Evolutionary conservation across 345 rosid genomes (phyloP).

Genomic region (Salix arbutifolia): DNA sequence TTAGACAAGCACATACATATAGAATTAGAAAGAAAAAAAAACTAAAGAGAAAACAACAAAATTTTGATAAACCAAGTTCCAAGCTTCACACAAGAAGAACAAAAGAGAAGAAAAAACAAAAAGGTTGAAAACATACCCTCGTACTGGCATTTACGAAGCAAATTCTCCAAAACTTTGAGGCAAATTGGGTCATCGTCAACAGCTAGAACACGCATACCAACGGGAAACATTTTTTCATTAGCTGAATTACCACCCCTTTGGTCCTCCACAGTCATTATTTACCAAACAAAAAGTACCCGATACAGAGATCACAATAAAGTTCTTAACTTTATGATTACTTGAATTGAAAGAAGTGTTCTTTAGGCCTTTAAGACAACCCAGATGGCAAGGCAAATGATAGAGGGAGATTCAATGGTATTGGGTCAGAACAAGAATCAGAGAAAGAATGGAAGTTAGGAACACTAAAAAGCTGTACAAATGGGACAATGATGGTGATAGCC

Average conservation of each 20-base stretch:
- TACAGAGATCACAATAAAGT: slow-evolving; percentile 15
- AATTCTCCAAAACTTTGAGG: slow-evolving; percentile 48
- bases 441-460: slow-evolving; percentile 15
- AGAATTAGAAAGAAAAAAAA: not conserved
- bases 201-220: slow-evolving; percentile 61
- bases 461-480: slow-evolving; percentile 22
- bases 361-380: slow-evolving; percentile 18
- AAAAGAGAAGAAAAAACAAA: not conserved
- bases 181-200: slow-evolving; percentile 71
- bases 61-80: not conserved
- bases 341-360: not conserved
- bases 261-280: slow-evolving; percentile 38
- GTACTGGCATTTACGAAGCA: slow-evolving; percentile 59
- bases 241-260: slow-evolving; percentile 15
- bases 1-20: not conserved
- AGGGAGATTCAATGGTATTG: not conserved
- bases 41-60: not conserved
- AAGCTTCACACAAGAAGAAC: not conserved
- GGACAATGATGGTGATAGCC: slow-evolving; percentile 41
- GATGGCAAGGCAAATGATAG: not conserved
- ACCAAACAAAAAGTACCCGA: not conserved
- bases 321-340: not conserved
- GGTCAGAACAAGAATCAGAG: slow-evolving; percentile 2
- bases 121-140: slow-evolving; percentile 38
- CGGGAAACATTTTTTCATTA: slow-evolving; percentile 43